A percentile compares a stretch with the other conserved stretches of the same genome.
These are phyloP conservation scores for Prunus salicina DNA, from an alignment of 306 rosid species.

Conservation along the genomic window DNA sequence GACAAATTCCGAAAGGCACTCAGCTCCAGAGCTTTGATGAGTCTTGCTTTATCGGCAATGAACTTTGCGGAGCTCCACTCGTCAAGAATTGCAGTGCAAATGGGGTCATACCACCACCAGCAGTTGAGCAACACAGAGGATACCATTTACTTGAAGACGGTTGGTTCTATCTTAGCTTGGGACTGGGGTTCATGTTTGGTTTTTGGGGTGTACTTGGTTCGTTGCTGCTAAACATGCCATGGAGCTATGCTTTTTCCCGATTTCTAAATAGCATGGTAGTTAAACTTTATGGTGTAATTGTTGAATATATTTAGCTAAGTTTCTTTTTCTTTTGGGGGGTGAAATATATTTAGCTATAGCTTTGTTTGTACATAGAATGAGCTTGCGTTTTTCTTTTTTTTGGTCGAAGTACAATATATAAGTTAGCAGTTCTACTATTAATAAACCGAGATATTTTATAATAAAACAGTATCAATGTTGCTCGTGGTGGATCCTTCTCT, in stretches of 20 bases:
- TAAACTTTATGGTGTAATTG: neutral
- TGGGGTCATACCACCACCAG: no score
- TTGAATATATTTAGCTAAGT: neutral
- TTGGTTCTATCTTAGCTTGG: conserved; percentile 17
- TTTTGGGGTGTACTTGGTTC: conserved; percentile 13
- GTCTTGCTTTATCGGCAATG: neutral
- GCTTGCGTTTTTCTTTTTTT: no score
- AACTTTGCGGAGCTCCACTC: conserved; percentile 8
- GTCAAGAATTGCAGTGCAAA: neutral
- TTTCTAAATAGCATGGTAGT: neutral
- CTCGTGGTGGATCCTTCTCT: no score
- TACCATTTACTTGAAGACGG: neutral
- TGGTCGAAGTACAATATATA: no score
- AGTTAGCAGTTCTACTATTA: no score
- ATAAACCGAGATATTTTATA: no score
- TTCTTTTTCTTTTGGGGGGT: no score
- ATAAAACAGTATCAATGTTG: no score
- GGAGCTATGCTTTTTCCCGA: neutral
- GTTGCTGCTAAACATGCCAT: neutral
- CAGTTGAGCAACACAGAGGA: conserved; percentile 12
- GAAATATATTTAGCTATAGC: no score
- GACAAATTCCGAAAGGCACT: conserved; percentile 9
- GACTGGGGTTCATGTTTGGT: conserved; percentile 1
- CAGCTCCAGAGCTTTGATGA: neutral
- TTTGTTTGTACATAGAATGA: no score